These are phyloP conservation scores for Ceriops zippeliana DNA, from an alignment of 345 rosid genomes.

Conservation along the genomic window DNA sequence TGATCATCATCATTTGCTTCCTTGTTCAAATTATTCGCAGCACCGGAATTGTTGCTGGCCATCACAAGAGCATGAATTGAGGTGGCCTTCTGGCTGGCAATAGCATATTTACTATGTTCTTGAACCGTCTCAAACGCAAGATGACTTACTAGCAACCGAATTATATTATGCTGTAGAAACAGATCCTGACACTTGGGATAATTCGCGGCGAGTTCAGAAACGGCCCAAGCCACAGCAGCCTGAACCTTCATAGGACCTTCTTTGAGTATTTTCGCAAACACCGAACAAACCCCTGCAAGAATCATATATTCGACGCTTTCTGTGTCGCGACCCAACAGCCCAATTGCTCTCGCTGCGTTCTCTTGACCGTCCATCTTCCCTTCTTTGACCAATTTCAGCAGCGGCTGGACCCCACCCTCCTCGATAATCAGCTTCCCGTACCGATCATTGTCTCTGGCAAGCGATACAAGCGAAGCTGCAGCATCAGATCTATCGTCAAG, in stretches of 20 bases:
- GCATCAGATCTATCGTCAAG: constrained; percentile 71
- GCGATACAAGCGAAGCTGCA: constrained; percentile 76
- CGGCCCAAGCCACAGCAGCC: constrained; percentile 86
- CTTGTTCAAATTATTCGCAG: constrained; percentile 12
- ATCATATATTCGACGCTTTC: constrained; percentile 77
- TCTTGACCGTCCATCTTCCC: constrained; percentile 80
- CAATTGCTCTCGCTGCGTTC: constrained; percentile 76
- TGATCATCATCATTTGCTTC: constrained; percentile 25
- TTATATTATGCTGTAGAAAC: constrained; percentile 67
- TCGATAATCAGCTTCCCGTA: constrained; percentile 80
- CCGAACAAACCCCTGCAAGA: constrained; percentile 59
- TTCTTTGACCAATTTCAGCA: constrained; percentile 69
- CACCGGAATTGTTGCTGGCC: constrained; percentile 37
- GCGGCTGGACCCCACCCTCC: constrained; percentile 85
- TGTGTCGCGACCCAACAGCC: constrained; percentile 76
- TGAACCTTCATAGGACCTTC: constrained; percentile 95
- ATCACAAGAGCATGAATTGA: constrained; percentile 79
- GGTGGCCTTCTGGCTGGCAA: constrained; percentile 55
- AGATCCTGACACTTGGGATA: constrained; percentile 76
- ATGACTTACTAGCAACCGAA: constrained; percentile 75
- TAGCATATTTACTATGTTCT: constrained; percentile 86
- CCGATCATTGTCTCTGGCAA: constrained; percentile 83
- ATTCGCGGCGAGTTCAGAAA: constrained; percentile 62
- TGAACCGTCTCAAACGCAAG: constrained; percentile 91
- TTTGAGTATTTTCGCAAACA: constrained; percentile 74